Evolutionary conservation across 257 asterid genomes (phyloP).

Genomic region (Schizonepeta tenuifolia): DNA sequence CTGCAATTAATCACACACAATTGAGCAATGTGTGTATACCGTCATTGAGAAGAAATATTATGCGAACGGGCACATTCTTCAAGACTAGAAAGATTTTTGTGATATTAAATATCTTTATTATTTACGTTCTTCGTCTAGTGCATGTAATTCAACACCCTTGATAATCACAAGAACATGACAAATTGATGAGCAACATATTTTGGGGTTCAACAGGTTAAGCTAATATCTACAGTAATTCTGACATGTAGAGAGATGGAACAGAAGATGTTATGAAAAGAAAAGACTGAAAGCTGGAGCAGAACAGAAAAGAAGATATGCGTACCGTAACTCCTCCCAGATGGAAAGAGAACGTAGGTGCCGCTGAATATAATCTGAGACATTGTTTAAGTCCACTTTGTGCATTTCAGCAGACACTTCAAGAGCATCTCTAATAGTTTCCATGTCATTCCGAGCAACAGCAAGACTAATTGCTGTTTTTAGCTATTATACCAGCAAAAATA

Average conservation of each 20-base stretch:
- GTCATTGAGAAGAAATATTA: background rate
- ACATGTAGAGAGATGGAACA: background rate
- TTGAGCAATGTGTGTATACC: constrained; percentile 10
- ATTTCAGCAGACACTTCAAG: constrained; percentile 98
- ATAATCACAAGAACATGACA: background rate
- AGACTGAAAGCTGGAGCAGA: background rate
- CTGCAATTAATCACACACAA: constrained; percentile 24
- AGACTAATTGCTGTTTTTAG: constrained; percentile 88
- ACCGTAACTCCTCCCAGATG: constrained; percentile 98
- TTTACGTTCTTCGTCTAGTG: background rate
- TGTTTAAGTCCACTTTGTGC: constrained; percentile 81
- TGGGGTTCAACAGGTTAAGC: constrained; percentile 13
- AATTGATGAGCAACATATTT: background rate
- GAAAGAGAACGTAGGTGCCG: constrained; percentile 89
- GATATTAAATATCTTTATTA: background rate
- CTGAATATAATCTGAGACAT: constrained; percentile 84
- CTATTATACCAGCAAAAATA: constrained; percentile 40
- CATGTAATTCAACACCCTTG: background rate
- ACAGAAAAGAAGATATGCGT: constrained; percentile 33
- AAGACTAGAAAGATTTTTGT: background rate
- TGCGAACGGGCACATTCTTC: background rate
- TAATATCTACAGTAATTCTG: background rate
- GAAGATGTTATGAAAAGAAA: constrained; percentile 6
- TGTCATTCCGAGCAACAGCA: constrained; percentile 93
- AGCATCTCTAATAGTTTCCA: constrained; percentile 94